These are phyloP conservation scores for Nepenthes mirabilis DNA, from an alignment of 148 eudicot genomes.

Conservation along the genomic window DNA sequence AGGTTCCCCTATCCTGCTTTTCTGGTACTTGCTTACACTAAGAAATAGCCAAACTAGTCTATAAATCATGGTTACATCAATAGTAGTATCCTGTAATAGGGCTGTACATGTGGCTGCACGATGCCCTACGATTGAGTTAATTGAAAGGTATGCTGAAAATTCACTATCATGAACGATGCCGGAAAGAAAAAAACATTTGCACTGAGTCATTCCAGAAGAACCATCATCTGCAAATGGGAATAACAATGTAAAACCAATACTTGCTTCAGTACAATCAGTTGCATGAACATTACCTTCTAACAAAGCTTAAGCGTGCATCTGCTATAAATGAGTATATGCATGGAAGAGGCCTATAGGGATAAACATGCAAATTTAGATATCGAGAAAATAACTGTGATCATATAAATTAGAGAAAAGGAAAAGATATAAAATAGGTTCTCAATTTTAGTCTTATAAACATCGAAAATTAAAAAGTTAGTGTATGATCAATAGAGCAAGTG, in stretches of 20 bases:
- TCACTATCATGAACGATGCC: slow-evolving; percentile 65
- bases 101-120: slow-evolving; percentile 54
- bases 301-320: slow-evolving; percentile 56
- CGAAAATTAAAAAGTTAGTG: too few relatives aligned
- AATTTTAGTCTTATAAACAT: too few relatives aligned
- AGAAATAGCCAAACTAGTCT: slow-evolving; percentile 48
- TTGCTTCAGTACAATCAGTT: background rate
- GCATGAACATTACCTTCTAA: slow-evolving; percentile 30
- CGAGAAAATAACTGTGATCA: slow-evolving; percentile 34
- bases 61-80: slow-evolving; percentile 30
- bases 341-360: slow-evolving; percentile 76
- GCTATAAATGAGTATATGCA: slow-evolving; percentile 55
- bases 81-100: slow-evolving; percentile 28
- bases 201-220: slow-evolving; percentile 1
- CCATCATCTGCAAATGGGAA: background rate
- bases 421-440: too few relatives aligned
- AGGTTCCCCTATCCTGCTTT: slow-evolving; percentile 7
- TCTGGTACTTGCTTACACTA: slow-evolving; percentile 26
- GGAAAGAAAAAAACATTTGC: slow-evolving; percentile 11
- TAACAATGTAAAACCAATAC: background rate
- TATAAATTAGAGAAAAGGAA: too few relatives aligned
- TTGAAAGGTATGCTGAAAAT: slow-evolving; percentile 65
- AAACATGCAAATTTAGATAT: slow-evolving; percentile 49
- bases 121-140: slow-evolving; percentile 56
- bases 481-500: too few relatives aligned